These are phyloP conservation scores for Penicillium chermesinum DNA, from an alignment of 495 filamentous ascomycete species.

Conservation along the genomic window DNA sequence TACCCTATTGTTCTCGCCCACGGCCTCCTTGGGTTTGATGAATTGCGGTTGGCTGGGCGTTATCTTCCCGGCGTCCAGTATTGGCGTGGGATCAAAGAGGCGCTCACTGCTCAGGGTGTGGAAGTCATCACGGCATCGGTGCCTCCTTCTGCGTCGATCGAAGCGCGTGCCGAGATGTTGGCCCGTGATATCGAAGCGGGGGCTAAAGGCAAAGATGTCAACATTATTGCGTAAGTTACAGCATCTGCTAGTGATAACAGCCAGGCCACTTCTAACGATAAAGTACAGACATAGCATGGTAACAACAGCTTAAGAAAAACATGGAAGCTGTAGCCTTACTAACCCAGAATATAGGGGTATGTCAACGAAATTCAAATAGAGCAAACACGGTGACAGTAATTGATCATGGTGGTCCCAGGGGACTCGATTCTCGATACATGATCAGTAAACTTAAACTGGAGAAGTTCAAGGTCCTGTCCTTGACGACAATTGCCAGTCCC, in stretches of 20 bases:
- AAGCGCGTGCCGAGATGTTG: conserved; percentile 65
- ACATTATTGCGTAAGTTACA: conserved; percentile 74
- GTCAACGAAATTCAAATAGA: conserved; percentile 10
- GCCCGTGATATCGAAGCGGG: conserved; percentile 58
- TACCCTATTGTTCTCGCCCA: conserved; percentile 81
- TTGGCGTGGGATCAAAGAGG: conserved; percentile 87
- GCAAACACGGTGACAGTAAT: conserved; percentile 12
- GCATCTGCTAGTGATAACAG: background rate
- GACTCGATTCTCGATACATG: conserved; percentile 90
- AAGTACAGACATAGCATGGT: conserved; percentile 66
- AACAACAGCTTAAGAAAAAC: conserved; percentile 11
- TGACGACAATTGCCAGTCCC: conserved; percentile 85
- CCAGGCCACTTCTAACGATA: conserved; percentile 8
- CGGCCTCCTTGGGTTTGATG: conserved; percentile 86
- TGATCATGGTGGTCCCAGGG: too few species aligned
- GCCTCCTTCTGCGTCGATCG: conserved; percentile 73
- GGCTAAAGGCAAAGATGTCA: conserved; percentile 68
- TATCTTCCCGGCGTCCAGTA: conserved; percentile 77
- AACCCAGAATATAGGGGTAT: conserved; percentile 39
- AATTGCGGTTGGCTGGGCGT: conserved; percentile 66
- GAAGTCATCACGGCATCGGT: conserved; percentile 80
- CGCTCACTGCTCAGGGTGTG: conserved; percentile 62
- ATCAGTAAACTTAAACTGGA: conserved; percentile 69
- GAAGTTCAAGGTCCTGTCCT: conserved; percentile 66
- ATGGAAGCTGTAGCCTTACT: background rate